Evolutionary conservation across 495 filamentous ascomycete species (phyloP).

Genomic region (Neurospora sp.): DNA sequence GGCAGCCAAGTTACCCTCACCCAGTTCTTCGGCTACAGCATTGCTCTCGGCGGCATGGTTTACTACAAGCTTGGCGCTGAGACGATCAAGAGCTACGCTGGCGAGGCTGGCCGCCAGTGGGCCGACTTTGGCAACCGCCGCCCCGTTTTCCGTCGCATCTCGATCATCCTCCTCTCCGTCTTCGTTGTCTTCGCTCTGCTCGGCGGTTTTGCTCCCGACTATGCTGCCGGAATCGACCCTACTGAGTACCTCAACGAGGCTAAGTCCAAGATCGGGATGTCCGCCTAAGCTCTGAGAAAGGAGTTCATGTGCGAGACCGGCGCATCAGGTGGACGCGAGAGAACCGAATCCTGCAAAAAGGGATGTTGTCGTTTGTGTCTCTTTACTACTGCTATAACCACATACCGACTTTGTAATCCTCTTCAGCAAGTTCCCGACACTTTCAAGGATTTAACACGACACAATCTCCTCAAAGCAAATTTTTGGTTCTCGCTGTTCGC

Average conservation of each 20-base stretch:
- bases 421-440: neutral
- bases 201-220: constrained; percentile 38
- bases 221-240: constrained; percentile 38
- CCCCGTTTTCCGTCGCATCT: constrained; percentile 65
- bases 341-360: neutral
- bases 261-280: constrained; percentile 37
- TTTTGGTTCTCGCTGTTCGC: neutral
- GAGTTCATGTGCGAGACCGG: neutral
- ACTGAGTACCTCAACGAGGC: constrained; percentile 34
- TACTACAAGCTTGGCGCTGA: constrained; percentile 96
- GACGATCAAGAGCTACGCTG: constrained; percentile 67
- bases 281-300: constrained; percentile 12
- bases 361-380: neutral
- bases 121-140: constrained; percentile 71
- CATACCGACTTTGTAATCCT: neutral
- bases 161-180: constrained; percentile 50
- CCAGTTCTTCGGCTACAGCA: constrained; percentile 90
- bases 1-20: constrained; percentile 67
- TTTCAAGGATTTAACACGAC: neutral
- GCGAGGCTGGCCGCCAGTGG: constrained; percentile 63
- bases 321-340: neutral
- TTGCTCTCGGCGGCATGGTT: constrained; percentile 81
- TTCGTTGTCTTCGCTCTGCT: constrained; percentile 62
- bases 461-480: neutral
- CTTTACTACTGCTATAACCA: neutral